Base-by-base conservation (phyloP, 345 rosid genomes). In the Crucihimalaya himalaica region DNA sequence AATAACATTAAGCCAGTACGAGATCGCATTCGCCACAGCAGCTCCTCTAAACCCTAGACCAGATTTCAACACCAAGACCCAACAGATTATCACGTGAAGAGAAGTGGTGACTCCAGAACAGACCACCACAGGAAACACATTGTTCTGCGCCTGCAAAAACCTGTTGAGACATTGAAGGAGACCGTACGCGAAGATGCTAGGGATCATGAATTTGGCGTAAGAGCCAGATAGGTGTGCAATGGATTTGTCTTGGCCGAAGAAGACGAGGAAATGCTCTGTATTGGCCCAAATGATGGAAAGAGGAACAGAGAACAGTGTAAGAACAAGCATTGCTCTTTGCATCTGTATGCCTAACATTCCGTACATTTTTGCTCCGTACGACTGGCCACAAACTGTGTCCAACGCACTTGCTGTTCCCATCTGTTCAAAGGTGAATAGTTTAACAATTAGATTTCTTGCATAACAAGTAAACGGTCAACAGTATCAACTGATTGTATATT, bases 351-450 rank as follows among this genome's bases (percentile, higher is more conserved):
- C 87, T 40, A 90, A 81, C 88, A 84, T 88, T 51, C 72, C 84
- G 77, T 90, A 84, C 50, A 83, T 83, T 56, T 84, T 84, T 27
- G 93, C 93, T 40, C 92, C 97, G 59, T 78, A 82, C 34, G 90
- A 82, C 82, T 88, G 89, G 16, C 93, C 93, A 42, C 91, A 88
- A 8, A 88, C 57, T 46, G 91, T 88, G 65, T 86, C 91, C 80
- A 86, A 59, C 6, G 91, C 97, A 72, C 92, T 87, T 28, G 83
- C 84, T 84, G 86, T 86, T 55, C 96, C 90, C 60, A 84, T 46
- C 90, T 87, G 68, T 43, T 54, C 39, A 63, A n/a, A 39, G 23
- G 8, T 25, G 10, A 61, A 54, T 28, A 13, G 28, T 39, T 51
- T 61, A 18, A 37, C 31, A 0, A 18, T 34, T 6, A 53, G 56